These are phyloP conservation scores for Agarophyton chilense DNA, from an alignment of 23 red algal species.

Conservation along the genomic window DNA sequence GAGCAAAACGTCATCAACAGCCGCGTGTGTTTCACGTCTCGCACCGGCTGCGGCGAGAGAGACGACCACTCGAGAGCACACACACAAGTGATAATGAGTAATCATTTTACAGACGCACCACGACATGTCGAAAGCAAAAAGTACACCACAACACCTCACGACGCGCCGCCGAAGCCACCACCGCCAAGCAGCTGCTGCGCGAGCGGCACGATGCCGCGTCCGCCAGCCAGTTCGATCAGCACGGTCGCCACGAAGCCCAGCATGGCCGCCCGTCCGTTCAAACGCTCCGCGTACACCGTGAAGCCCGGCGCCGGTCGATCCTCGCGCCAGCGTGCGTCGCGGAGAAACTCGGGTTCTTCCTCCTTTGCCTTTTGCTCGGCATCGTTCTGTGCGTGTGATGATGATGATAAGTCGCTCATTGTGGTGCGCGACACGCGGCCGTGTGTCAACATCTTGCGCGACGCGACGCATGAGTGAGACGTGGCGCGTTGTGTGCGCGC, in stretches of 20 bases:
- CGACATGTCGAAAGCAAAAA: too few species aligned
- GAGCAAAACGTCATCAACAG: too few species aligned
- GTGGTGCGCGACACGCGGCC: too few species aligned
- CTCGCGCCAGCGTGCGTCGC: neutral
- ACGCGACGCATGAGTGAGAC: too few species aligned
- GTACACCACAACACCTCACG: too few species aligned
- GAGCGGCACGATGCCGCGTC: slow-evolving; percentile 3
- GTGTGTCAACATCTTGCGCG: too few species aligned
- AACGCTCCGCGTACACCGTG: slow-evolving; percentile 15
- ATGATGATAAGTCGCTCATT: too few species aligned
- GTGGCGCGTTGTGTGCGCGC: too few species aligned
- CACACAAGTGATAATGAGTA: neutral
- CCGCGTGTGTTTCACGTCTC: neutral
- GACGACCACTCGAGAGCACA: neutral
- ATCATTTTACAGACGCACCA: neutral
- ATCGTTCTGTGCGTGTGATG: too few species aligned
- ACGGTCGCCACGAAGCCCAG: slow-evolving; percentile 15
- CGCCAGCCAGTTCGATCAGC: neutral
- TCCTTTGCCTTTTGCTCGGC: too few species aligned
- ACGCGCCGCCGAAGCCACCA: neutral
- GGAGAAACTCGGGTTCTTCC: neutral
- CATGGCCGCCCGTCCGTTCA: slow-evolving; percentile 44
- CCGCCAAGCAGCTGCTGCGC: neutral
- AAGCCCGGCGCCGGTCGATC: neutral
- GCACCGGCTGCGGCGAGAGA: neutral